phyloP scores from a whole-genome alignment of 1,284 basidiomycete genomes.

The Melampsora americana region DNA sequence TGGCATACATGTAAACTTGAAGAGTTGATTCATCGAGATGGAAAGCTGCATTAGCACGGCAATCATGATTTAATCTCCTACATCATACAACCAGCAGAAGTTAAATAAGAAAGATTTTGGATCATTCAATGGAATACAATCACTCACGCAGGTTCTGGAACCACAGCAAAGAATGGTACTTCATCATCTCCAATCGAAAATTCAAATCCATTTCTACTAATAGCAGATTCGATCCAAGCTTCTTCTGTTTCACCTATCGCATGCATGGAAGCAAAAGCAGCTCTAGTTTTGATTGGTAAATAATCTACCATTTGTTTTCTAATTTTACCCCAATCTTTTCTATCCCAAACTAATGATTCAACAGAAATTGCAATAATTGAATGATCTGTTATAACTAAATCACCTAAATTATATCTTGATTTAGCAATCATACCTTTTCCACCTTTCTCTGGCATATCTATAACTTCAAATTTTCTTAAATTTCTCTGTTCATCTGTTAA shows the following conservation, averaged over 20 bases:
- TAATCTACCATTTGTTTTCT: background rate
- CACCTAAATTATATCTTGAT: background rate
- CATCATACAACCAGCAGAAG: background rate
- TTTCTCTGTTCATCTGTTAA: too few species aligned
- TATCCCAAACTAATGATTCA: background rate
- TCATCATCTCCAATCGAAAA: slow-evolving; percentile 1
- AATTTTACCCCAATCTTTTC: background rate
- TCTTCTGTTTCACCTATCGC: background rate
- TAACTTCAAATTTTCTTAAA: background rate
- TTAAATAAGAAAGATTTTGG: too few species aligned
- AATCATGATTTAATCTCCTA: background rate
- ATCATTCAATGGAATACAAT: too few species aligned
- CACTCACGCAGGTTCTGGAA: slow-evolving; percentile 5
- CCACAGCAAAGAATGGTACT: background rate
- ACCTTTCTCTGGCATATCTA: background rate
- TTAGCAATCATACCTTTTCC: background rate
- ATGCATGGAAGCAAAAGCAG: background rate
- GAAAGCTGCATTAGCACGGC: background rate
- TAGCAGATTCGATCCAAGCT: background rate
- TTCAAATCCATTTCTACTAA: background rate
- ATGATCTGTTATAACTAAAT: background rate
- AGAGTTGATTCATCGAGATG: background rate
- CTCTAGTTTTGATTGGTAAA: background rate
- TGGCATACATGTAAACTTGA: background rate
- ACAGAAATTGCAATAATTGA: background rate